Evolutionary conservation across 2,329 filamentous ascomycete species (phyloP).

Genomic region (Beauveria sp.): DNA sequence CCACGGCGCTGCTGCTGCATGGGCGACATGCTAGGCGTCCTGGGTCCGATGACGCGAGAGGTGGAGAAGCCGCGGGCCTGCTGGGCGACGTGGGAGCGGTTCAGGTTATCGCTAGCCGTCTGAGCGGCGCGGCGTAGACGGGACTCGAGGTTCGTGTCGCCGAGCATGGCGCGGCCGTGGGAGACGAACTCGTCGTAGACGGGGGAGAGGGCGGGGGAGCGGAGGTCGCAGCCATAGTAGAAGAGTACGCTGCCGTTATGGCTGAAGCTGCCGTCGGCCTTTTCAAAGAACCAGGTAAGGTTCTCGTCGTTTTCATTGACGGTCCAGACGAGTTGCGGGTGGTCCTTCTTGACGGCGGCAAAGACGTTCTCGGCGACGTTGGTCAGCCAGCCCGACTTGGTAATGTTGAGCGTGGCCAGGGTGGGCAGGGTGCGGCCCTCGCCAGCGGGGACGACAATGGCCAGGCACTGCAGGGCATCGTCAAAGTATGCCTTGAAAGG

Average conservation of each 20-base stretch:
- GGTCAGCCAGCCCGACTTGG: constrained; percentile 87
- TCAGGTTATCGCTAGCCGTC: constrained; percentile 51
- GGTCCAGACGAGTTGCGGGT: constrained; percentile 89
- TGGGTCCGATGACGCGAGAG: neutral
- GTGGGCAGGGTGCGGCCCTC: constrained; percentile 65
- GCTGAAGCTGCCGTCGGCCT: constrained; percentile 86
- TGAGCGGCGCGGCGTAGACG: constrained; percentile 71
- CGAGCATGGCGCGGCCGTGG: constrained; percentile 79
- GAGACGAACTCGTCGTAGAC: constrained; percentile 80
- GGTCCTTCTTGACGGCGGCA: constrained; percentile 85
- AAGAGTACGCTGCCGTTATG: constrained; percentile 85
- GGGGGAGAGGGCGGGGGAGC: constrained; percentile 69
- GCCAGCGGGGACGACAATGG: constrained; percentile 72
- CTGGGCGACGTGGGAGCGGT: constrained; percentile 18
- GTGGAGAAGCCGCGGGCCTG: constrained; percentile 16
- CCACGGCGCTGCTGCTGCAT: constrained; percentile 14
- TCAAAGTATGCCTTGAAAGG: constrained; percentile 93
- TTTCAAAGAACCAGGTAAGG: constrained; percentile 96
- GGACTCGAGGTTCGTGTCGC: constrained; percentile 82
- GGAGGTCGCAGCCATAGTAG: constrained; percentile 85
- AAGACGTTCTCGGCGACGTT: constrained; percentile 96
- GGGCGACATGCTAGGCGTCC: constrained; percentile 1
- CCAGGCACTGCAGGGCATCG: constrained; percentile 86
- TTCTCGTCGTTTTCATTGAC: constrained; percentile 95
- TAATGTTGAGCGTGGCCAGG: constrained; percentile 84